Evolutionary conservation across 78 protist species (phyloP).

Genomic region (Dictyostelium firmibasis): DNA sequence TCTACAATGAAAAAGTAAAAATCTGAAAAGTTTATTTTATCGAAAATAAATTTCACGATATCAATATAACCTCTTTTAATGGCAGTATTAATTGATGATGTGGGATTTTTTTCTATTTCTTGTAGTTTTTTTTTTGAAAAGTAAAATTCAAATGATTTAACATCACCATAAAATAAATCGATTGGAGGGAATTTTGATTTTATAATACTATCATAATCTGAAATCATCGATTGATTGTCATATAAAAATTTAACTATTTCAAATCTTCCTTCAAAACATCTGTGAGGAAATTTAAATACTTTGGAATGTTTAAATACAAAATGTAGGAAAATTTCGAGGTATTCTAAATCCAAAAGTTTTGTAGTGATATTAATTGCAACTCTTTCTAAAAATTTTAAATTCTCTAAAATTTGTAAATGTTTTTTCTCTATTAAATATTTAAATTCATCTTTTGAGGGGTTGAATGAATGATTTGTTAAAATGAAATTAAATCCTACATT

Average conservation of each 20-base stretch:
- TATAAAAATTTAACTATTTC: background rate
- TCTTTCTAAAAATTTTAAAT: background rate
- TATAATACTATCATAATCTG: background rate
- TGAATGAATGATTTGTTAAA: background rate
- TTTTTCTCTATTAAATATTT: background rate
- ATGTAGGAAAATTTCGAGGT: background rate
- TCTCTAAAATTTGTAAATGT: background rate
- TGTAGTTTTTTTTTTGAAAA: background rate
- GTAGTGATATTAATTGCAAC: background rate
- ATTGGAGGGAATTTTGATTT: background rate
- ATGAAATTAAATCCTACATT: background rate
- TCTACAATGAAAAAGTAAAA: background rate
- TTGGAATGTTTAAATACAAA: background rate
- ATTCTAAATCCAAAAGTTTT: background rate
- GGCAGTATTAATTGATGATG: background rate
- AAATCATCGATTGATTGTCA: background rate
- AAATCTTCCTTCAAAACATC: background rate
- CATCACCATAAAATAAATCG: background rate
- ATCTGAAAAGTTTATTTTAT: background rate
- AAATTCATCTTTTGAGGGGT: background rate
- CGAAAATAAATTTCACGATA: background rate
- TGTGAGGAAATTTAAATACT: background rate
- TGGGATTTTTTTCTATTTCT: background rate
- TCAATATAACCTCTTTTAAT: background rate
- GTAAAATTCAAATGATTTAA: background rate